phyloP scores from a whole-genome alignment of 78 protist species.

The Speleostelium caveatum region DNA sequence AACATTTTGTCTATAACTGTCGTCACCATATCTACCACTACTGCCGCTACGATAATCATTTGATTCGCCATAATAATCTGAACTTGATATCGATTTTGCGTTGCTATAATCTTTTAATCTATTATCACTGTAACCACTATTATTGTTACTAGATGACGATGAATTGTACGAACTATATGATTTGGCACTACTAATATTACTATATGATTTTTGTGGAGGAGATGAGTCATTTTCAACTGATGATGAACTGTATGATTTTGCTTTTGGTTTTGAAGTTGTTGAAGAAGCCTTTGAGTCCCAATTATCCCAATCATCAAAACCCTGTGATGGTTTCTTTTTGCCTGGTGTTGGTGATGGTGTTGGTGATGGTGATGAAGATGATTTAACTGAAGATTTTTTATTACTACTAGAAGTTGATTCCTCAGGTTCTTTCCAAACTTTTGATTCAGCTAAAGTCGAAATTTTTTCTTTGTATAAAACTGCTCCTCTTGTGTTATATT shows the following conservation, averaged over 20 bases:
- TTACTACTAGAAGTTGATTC: background rate
- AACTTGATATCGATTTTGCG: slow-evolving; percentile 63
- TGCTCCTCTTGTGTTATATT: slow-evolving; percentile 49
- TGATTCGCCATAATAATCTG: slow-evolving; percentile 55
- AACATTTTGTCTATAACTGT: slow-evolving; percentile 6
- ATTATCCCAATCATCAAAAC: slow-evolving; percentile 36
- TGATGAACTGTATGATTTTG: background rate
- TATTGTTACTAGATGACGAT: background rate
- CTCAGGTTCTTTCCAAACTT: slow-evolving; percentile 68
- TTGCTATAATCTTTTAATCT: slow-evolving; percentile 40
- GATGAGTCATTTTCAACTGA: background rate
- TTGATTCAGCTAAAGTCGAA: slow-evolving; percentile 37
- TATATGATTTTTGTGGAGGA: background rate
- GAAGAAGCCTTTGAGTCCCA: background rate
- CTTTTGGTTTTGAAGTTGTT: background rate
- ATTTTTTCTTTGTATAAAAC: slow-evolving; percentile 67
- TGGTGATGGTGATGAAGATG: background rate
- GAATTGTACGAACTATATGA: background rate
- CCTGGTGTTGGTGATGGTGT: background rate
- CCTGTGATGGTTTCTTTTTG: background rate
- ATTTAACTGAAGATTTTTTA: background rate
- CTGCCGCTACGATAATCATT: background rate
- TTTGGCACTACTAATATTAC: background rate
- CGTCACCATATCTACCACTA: background rate
- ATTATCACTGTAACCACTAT: background rate